These are phyloP conservation scores for Penicillium sp. DNA, from an alignment of 2,329 filamentous ascomycete species.

Conservation along the genomic window DNA sequence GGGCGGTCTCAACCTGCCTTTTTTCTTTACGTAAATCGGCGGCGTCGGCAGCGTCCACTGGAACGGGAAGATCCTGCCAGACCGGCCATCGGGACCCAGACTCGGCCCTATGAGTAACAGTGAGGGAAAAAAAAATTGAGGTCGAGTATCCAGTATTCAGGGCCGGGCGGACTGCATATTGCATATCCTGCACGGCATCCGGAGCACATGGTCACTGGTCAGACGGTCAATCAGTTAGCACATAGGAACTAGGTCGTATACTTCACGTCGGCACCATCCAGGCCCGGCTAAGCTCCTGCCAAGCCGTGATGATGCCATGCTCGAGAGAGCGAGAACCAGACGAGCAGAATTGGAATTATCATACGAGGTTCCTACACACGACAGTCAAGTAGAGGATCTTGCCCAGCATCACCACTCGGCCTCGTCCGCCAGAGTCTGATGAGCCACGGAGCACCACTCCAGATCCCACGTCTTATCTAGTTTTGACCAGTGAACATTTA, in stretches of 20 bases:
- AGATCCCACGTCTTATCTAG: background rate
- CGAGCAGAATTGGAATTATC: background rate
- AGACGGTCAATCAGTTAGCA: background rate
- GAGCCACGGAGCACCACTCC: background rate
- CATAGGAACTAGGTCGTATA: background rate
- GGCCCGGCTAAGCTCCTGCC: conserved; percentile 13
- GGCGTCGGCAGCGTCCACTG: conserved; percentile 27
- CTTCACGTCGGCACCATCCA: background rate
- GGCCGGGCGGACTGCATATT: background rate
- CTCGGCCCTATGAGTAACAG: conserved; percentile 12
- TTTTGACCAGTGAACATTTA: background rate
- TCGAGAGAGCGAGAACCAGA: background rate
- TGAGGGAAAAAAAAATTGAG: background rate
- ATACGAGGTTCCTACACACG: background rate
- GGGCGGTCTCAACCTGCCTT: conserved; percentile 22
- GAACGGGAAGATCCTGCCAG: conserved; percentile 31
- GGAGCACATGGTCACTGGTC: background rate
- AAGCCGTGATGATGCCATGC: conserved; percentile 10
- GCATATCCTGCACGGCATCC: no score
- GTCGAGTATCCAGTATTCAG: no score
- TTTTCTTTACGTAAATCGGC: conserved; percentile 50
- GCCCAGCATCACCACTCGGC: background rate
- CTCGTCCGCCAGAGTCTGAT: background rate
- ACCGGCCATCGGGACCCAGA: conserved; percentile 23
- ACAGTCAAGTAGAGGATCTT: background rate